Base-by-base conservation (phyloP, 140 eudicot species). In the Ambrosia hybrid region DNA sequence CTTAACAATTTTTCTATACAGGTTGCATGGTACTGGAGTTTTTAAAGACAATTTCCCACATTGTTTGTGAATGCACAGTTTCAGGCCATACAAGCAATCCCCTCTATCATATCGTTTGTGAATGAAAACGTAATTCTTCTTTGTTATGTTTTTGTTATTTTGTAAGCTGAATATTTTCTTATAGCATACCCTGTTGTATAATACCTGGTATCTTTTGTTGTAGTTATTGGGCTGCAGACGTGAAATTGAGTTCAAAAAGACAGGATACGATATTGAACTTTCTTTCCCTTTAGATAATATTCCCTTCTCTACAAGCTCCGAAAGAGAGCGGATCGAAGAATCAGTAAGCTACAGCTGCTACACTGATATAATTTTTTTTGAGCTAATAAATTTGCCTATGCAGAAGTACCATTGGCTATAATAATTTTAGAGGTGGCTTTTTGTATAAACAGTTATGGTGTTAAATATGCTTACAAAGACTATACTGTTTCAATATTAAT, bases 221-320 rank as follows among this genome's bases (percentile, higher is more conserved):
- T 79, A 89, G 98, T 83, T 93, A 63, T 73, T 93, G 87, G 98
- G 98, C 9, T 89, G 96, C 21, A 84, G 98, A 67, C 96, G 98
- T 65, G 91, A 86, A 55, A 84, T 89, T 58, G 98, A 93, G 68
- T 79, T 89, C 45, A 83, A 75, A 79, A 85, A 87, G 79, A 93
- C 93, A 9, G 98, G 98, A 78, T 93, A 89, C 86, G 75, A 87
- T 82, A 84, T 70, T 8, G 96, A 93, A 65, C 91, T 85, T 76
- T 6, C 92, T 68, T 88, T 80, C 15, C 98, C 97, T 71, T 80
- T 93, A 74, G 98, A 93, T 82, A 87, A 93, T 71, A 79, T 85
- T 37, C 96, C 98, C 45, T 84, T 72, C 56, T 89, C 96, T 63
- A 81, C 95, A 34, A 79, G 79, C 77, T 66, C 88, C 63, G 93